phyloP scores from a whole-genome alignment of 1,139 yeast genomes.

The Pichia cactophila region DNA sequence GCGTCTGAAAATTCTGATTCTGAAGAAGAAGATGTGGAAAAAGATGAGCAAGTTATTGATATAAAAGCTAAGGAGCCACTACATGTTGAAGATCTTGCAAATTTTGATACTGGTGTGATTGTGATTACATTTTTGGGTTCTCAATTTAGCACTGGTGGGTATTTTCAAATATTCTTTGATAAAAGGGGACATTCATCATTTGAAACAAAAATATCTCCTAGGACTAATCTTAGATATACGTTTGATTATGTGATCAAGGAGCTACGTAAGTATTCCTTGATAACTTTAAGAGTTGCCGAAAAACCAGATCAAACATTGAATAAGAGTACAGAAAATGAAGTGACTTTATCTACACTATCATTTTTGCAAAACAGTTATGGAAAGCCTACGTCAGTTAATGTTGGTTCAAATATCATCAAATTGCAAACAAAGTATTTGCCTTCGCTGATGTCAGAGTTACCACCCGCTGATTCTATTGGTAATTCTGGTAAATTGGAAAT shows the following conservation, averaged over 20 bases:
- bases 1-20: conserved; percentile 23
- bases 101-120: conserved; percentile 68
- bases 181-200: conserved; percentile 58
- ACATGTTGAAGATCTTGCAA: conserved; percentile 53
- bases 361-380: conserved; percentile 60
- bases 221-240: conserved; percentile 44
- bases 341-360: conserved; percentile 59
- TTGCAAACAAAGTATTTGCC: conserved; percentile 79
- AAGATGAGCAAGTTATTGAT: conserved; percentile 31
- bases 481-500: conserved; percentile 72
- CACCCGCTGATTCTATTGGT: conserved; percentile 65
- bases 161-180: conserved; percentile 70
- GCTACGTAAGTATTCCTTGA: conserved; percentile 57
- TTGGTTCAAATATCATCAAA: conserved; percentile 43
- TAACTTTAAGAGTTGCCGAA: conserved; percentile 54
- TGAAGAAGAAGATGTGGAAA: conserved; percentile 22
- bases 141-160: conserved; percentile 45
- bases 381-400: conserved; percentile 47
- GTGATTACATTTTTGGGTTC: conserved; percentile 60
- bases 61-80: conserved; percentile 47
- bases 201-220: conserved; percentile 40
- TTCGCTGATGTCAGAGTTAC: conserved; percentile 49
- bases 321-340: conserved; percentile 55
- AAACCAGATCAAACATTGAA: conserved; percentile 45
- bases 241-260: conserved; percentile 74